Evolutionary conservation across 2,329 filamentous ascomycete species (phyloP), one percentile per base, ranked within the genome.

Genomic region (Pseudonectria foliicola): DNA sequence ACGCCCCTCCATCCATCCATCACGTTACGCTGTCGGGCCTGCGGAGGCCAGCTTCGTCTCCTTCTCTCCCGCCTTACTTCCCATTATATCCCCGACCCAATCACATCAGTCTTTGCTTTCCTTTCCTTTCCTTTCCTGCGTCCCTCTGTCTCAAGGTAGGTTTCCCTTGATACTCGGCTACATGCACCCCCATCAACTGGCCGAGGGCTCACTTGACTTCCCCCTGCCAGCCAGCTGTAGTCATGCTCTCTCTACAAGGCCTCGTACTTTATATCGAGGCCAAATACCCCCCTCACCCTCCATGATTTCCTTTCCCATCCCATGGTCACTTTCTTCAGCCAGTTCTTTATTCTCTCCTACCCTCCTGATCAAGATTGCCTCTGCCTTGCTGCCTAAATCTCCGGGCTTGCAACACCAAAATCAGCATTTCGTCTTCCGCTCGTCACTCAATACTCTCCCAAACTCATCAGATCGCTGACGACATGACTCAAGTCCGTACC

Each of bases 391-490:
- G 6, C 25, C 13, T 11, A 12, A 6, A 27, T 33, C 15, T 37
- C 15, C n/a, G n/a, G n/a, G n/a, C n/a, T n/a, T 21, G 5, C 18
- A 8, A 8, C 18, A 8, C 18, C 18, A 21, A 6, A 21, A 93
- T 85, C 52, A 75, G 68, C 54, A 77, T 94, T 61, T 86, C 82
- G 48, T 80, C 83, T 50, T 68, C 86, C 35, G 87, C 86, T 68
- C 74, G 72, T 63, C 86, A 69, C 72, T 42, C 31, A 32, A 34
- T 31, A 29, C 41, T 32, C 24, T 24, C 27, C 43, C 35, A 27
- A 33, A 27, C 34, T 21, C 11, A 41, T 32, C 28, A 27, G 28
- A 27, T 28, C 32, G 35, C 58, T 61, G 42, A 61, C 55, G 53
- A 23, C 35, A 66, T 65, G 62, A 52, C 59, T 38, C 56, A 61